Evolutionary conservation across 176 grass and related monocot species (phyloP), one percentile per base, ranked within the genome.

Genomic region (Bromus sterilis): DNA sequence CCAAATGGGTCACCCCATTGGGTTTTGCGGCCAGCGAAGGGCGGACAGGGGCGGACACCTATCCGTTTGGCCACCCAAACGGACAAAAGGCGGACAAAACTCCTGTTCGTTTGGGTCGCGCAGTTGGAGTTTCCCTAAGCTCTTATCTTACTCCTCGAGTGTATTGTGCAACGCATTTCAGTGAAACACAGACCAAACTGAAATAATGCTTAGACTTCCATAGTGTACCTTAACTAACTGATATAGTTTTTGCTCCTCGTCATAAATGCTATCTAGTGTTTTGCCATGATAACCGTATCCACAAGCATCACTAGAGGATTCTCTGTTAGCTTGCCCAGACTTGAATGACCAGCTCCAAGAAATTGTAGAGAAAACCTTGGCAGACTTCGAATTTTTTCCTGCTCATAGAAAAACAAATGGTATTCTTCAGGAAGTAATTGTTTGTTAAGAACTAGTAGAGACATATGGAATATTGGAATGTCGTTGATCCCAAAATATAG

Each of bases 341-440:
- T 85, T 93, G 83, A 91, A 93, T 65, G 97, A 99, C 85, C 97
- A 95, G 84, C 82, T 96, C 87, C 91, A 99, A 16, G 93, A 92
- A 57, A 92, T 83, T 8, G 91, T 87, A 80, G 84, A 96, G 80
- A 99, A 95, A 56, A 99, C 97, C 87, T 99, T 99, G 0, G 93
- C 89, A 6, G 97, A 96, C 78, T 94, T 97, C 9, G 89, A 93
- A 65, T 78, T 87, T 82, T 85, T 99, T 33, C 91, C 91, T 92
- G 83, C 74, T 84, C 30, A 71, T 88, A 35, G 24, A 82, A 86
- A 67, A 88, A 59, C 49, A 85, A 77, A 33, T 34, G 44, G 40
- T 43, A 82, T 33, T 74, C 40, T 66, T 82, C 53, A 67, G 36
- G 29, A 55, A 66, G 28, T 78, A 26, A 21, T 77, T 36, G 66